Percentiles rank a stretch among this genome's conserved stretches.
Conservation (phyloP, 495 filamentous ascomycete genomes). For the Neurospora tetraspora region DNA sequence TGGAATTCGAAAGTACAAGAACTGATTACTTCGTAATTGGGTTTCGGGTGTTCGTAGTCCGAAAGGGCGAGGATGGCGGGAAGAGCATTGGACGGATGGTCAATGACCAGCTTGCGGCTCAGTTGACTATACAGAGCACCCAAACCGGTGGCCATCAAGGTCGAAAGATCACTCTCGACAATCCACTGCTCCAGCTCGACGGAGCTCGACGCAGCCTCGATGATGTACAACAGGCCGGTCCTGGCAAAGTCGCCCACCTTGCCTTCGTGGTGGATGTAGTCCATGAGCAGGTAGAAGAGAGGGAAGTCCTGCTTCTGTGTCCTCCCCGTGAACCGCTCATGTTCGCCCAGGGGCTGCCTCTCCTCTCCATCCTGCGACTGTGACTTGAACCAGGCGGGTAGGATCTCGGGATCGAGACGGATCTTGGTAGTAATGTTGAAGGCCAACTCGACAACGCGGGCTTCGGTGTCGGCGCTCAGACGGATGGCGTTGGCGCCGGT, state of each 20-base stretch:
- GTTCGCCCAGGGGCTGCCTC: constrained; percentile 29
- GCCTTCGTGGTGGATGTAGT: constrained; percentile 91
- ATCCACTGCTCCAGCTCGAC: constrained; percentile 85
- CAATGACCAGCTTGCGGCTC: constrained; percentile 61
- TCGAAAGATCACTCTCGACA: constrained; percentile 91
- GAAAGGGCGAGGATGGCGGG: constrained; percentile 79
- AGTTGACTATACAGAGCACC: constrained; percentile 95
- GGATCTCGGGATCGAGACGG: constrained; percentile 69
- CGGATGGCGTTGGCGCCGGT: constrained; percentile 51
- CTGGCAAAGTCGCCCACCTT: constrained; percentile 93
- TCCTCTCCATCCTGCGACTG: constrained; percentile 34
- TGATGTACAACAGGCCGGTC: constrained; percentile 89
- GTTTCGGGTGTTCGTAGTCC: constrained; percentile 58
- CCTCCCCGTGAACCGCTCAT: constrained; percentile 68
- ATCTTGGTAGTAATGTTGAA: constrained; percentile 96
- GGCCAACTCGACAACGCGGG: constrained; percentile 75
- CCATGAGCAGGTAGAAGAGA: constrained; percentile 86
- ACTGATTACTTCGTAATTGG: constrained; percentile 56
- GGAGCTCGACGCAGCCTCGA: constrained; percentile 81
- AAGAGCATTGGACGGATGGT: constrained; percentile 51
- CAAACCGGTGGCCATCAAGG: constrained; percentile 90
- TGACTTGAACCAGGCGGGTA: constrained; percentile 78
- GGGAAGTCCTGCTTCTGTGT: constrained; percentile 92
- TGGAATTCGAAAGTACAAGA: constrained; percentile 62
- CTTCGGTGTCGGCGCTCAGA: constrained; percentile 61